These are phyloP conservation scores for Gryganskiella cystojenkinii DNA, from an alignment of 192 early-diverging fungal species.

Conservation along the genomic window DNA sequence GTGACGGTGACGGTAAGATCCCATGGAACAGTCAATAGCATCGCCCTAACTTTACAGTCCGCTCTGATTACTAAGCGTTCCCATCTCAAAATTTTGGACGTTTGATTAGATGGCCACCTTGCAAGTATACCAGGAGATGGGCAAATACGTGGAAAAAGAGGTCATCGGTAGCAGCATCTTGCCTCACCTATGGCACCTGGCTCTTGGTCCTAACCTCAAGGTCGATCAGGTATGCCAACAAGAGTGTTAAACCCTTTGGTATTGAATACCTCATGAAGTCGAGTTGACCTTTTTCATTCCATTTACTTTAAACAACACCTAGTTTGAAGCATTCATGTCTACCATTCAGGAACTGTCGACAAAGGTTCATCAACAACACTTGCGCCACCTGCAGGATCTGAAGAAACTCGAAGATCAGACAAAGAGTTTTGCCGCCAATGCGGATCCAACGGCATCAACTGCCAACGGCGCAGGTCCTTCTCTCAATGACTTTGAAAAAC, in stretches of 20 bases:
- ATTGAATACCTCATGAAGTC: no score
- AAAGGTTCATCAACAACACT: constrained; percentile 69
- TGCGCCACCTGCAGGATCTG: constrained; percentile 68
- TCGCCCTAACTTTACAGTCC: not conserved
- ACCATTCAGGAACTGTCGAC: constrained; percentile 65
- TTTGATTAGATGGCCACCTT: constrained; percentile 74
- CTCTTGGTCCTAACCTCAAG: constrained; percentile 76
- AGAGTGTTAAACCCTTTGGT: not conserved
- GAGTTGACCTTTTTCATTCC: no score
- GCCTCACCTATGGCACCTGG: constrained; percentile 81
- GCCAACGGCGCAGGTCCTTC: constrained; percentile 31
- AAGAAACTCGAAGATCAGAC: constrained; percentile 64
- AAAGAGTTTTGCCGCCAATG: constrained; percentile 41
- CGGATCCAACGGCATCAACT: constrained; percentile 17
- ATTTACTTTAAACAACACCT: not conserved
- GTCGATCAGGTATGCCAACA: constrained; percentile 66
- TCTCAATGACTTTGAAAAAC: constrained; percentile 53
- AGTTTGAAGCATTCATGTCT: constrained; percentile 74
- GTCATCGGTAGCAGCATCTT: constrained; percentile 79
- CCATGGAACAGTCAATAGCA: not conserved
- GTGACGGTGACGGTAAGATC: constrained; percentile 72
- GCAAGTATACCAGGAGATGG: constrained; percentile 83
- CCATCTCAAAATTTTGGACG: not conserved
- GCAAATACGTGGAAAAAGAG: constrained; percentile 77
- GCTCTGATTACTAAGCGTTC: no score